Conservation (phyloP, 2,329 filamentous ascomycete genomes). For the Ophiostoma triangulosporum region DNA sequence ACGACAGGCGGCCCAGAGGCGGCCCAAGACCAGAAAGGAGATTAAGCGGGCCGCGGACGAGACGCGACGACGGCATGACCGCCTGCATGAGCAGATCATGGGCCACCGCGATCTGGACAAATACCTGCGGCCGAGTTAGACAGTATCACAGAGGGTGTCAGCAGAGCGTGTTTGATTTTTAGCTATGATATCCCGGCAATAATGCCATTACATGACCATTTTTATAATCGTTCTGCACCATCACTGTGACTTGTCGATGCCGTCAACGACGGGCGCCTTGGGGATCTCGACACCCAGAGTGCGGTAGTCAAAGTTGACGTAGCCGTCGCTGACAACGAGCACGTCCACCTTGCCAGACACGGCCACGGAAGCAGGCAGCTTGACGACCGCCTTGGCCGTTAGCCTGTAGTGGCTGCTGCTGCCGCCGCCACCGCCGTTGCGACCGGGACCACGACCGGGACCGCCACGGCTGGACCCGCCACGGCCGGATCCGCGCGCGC, state of each 20-base stretch:
- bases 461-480: not conserved
- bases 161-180: not conserved
- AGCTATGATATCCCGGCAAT: not conserved
- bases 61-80: constrained; percentile 49
- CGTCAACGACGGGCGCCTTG: constrained; percentile 32
- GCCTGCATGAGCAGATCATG: constrained; percentile 58
- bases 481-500: not conserved
- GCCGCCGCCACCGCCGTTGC: not conserved
- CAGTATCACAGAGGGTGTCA: not conserved
- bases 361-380: constrained; percentile 37
- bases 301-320: constrained; percentile 56
- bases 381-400: constrained; percentile 43
- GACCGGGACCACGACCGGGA: not conserved
- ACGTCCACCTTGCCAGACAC: constrained; percentile 55
- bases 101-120: constrained; percentile 60
- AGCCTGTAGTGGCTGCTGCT: constrained; percentile 24
- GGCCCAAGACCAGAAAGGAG: constrained; percentile 24
- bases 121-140: constrained; percentile 37
- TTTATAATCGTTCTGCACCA: not conserved
- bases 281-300: constrained; percentile 39
- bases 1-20: constrained; percentile 25
- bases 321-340: constrained; percentile 72
- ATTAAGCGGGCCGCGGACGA: constrained; percentile 39
- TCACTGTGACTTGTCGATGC: constrained; percentile 23
- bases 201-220: not conserved